These are phyloP conservation scores for Yarrowia sp. DNA, from an alignment of 805 yeast genomes.

Conservation along the genomic window DNA sequence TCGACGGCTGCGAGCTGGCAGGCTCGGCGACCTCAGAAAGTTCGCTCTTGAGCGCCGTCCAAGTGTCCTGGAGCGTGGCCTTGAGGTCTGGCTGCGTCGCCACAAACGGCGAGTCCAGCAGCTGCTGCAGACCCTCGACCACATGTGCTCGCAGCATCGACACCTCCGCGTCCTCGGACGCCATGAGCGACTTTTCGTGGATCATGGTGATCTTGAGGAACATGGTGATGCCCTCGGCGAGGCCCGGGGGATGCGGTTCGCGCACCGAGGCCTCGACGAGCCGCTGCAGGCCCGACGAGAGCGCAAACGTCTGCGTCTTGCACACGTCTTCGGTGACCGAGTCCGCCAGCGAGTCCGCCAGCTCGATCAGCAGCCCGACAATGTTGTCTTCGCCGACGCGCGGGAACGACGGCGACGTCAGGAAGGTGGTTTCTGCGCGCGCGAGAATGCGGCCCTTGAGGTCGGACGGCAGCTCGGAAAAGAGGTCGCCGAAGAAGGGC, in stretches of 20 bases:
- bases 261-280: slow-evolving; percentile 26
- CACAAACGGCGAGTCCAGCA: slow-evolving; percentile 28
- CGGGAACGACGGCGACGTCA: slow-evolving; percentile 33
- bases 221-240: slow-evolving; percentile 31
- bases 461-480: slow-evolving; percentile 27
- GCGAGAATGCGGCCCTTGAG: slow-evolving; percentile 30
- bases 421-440: slow-evolving; percentile 30
- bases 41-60: slow-evolving; percentile 5
- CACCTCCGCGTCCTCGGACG: slow-evolving; percentile 8
- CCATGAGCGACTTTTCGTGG: slow-evolving; percentile 28
- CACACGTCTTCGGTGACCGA: slow-evolving; percentile 29
- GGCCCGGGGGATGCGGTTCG: slow-evolving; percentile 21
- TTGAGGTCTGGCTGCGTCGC: slow-evolving; percentile 1
- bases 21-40: slow-evolving; percentile 19
- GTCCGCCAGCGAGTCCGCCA: slow-evolving; percentile 35
- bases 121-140: background rate
- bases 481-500: slow-evolving; percentile 32
- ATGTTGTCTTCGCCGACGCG: slow-evolving; percentile 7
- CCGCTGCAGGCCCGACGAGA: slow-evolving; percentile 29
- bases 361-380: slow-evolving; percentile 3
- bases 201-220: slow-evolving; percentile 35
- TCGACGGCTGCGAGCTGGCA: slow-evolving; percentile 11
- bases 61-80: slow-evolving; percentile 21
- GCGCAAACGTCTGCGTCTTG: slow-evolving; percentile 26
- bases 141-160: slow-evolving; percentile 15